These are phyloP conservation scores for Elsinoe batatas DNA, from an alignment of 2,329 filamentous ascomycete species.

Conservation along the genomic window DNA sequence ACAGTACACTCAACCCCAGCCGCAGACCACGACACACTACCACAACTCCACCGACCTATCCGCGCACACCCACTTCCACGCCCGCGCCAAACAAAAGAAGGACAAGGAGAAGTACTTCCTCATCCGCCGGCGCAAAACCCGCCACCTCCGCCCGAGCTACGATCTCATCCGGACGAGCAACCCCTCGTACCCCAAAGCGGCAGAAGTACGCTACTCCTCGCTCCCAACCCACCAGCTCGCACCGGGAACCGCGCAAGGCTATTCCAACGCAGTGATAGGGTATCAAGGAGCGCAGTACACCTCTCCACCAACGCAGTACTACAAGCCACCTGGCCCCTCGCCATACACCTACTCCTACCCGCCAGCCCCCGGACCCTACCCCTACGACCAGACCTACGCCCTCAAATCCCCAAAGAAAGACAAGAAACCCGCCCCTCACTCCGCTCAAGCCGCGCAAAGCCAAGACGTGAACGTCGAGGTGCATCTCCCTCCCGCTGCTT, in stretches of 20 bases:
- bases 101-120: conserved; percentile 6
- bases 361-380: neutral
- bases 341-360: too few species aligned
- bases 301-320: too few species aligned
- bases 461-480: neutral
- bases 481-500: neutral
- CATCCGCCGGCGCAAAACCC: conserved; percentile 1
- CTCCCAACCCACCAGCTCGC: too few species aligned
- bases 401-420: too few species aligned
- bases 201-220: neutral
- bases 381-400: neutral
- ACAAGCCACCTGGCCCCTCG: too few species aligned
- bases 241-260: too few species aligned
- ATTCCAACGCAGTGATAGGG: too few species aligned
- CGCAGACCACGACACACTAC: too few species aligned
- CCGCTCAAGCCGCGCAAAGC: neutral
- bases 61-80: conserved; percentile 1
- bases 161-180: neutral
- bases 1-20: neutral
- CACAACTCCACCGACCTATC: neutral
- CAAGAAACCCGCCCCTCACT: neutral
- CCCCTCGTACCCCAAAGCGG: neutral
- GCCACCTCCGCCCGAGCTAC: conserved; percentile 1
- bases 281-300: too few species aligned
- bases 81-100: neutral